Conservation (phyloP, 1,139 yeast species). For the Keqinozyma sinolaborantium region DNA sequence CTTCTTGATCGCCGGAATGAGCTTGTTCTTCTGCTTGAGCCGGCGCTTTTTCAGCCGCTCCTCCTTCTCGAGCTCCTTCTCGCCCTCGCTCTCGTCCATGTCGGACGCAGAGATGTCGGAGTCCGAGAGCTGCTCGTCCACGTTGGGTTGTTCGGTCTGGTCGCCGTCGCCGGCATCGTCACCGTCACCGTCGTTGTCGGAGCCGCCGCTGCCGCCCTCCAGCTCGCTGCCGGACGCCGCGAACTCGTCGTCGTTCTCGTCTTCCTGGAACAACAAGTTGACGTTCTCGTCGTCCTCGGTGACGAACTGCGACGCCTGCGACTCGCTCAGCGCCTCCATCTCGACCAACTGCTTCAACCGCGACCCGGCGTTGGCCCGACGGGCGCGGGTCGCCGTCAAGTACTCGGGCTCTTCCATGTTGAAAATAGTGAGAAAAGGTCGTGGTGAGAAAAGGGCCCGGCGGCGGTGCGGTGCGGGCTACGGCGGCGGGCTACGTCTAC, state of each 20-base stretch:
- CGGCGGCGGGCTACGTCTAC: too few relatives aligned
- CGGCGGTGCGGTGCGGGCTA: too few relatives aligned
- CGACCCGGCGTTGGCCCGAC: constrained; percentile 90
- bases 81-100: constrained; percentile 65
- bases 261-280: constrained; percentile 75
- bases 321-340: constrained; percentile 53
- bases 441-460: too few relatives aligned
- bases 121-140: constrained; percentile 51
- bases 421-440: not conserved
- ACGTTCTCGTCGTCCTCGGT: constrained; percentile 72
- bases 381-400: constrained; percentile 66
- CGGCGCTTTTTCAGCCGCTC: constrained; percentile 43
- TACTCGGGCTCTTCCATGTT: constrained; percentile 23
- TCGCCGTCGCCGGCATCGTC: constrained; percentile 12
- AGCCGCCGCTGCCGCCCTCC: constrained; percentile 13
- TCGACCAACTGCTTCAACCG: constrained; percentile 70
- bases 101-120: constrained; percentile 50
- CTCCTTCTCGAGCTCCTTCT: constrained; percentile 53
- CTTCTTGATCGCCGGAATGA: constrained; percentile 47
- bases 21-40: constrained; percentile 29
- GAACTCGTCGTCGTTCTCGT: constrained; percentile 88
- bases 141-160: constrained; percentile 17
- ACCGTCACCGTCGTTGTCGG: constrained; percentile 8
- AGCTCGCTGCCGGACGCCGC: constrained; percentile 26
- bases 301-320: constrained; percentile 26